These are phyloP conservation scores for Ephemerocybe angulata DNA, from an alignment of 768 basidiomycete species.

Conservation along the genomic window DNA sequence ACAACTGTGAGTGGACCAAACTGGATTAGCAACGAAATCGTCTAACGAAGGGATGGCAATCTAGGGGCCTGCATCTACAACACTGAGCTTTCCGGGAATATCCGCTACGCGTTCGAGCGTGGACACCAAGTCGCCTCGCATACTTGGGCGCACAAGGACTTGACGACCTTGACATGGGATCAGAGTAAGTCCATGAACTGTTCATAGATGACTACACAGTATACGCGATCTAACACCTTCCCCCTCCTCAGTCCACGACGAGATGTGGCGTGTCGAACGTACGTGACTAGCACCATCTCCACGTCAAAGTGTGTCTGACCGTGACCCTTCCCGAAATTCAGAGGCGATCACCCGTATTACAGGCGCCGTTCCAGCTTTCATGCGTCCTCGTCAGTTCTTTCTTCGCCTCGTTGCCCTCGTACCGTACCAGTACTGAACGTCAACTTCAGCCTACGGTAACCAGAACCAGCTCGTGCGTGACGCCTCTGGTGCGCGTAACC, in stretches of 20 bases:
- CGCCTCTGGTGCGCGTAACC: slow-evolving; percentile 11
- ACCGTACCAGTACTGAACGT: too few species aligned
- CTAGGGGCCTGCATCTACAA: slow-evolving; percentile 37
- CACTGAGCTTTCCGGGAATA: slow-evolving; percentile 17
- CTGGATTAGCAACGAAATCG: neutral
- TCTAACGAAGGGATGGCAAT: neutral
- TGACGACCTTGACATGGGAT: slow-evolving; percentile 26
- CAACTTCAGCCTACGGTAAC: slow-evolving; percentile 14
- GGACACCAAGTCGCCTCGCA: slow-evolving; percentile 48
- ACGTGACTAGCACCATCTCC: too few species aligned
- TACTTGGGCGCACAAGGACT: slow-evolving; percentile 36
- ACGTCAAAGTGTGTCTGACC: too few species aligned
- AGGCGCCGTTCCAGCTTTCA: slow-evolving; percentile 20
- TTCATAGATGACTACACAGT: neutral
- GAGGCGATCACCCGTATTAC: slow-evolving; percentile 23
- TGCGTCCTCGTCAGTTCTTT: slow-evolving; percentile 23
- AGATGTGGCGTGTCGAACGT: slow-evolving; percentile 20
- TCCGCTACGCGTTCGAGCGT: slow-evolving; percentile 35
- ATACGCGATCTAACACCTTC: neutral
- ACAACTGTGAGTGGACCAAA: slow-evolving; percentile 22
- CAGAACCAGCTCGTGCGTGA: slow-evolving; percentile 14
- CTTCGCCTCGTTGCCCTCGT: neutral
- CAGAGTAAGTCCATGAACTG: slow-evolving; percentile 19
- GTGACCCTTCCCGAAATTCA: neutral
- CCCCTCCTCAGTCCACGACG: slow-evolving; percentile 15